Conservation (phyloP, 164 flowering plant genomes). For the Piper longum region DNA sequence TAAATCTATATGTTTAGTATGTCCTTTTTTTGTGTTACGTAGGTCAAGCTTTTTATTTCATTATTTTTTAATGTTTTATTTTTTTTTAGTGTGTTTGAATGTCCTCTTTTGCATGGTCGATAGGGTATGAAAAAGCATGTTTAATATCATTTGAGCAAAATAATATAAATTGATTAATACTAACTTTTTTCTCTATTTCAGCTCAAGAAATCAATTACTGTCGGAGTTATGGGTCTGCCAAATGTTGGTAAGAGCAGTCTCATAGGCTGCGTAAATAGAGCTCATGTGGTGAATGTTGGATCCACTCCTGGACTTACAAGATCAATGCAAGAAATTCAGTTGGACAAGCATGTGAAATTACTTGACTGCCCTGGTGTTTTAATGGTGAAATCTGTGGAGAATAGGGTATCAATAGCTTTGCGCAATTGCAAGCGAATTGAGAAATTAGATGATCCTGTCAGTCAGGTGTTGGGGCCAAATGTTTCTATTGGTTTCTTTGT, state of each 20-base stretch:
- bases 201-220: slow-evolving; percentile 84
- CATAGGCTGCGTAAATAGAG: slow-evolving; percentile 84
- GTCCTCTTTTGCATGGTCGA: too few relatives aligned
- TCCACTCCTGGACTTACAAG: slow-evolving; percentile 94
- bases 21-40: too few relatives aligned
- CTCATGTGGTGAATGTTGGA: slow-evolving; percentile 86
- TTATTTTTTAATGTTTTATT: too few relatives aligned
- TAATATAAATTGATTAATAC: too few relatives aligned
- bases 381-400: slow-evolving; percentile 57
- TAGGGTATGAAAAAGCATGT: too few relatives aligned
- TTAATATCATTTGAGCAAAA: too few relatives aligned
- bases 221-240: slow-evolving; percentile 85
- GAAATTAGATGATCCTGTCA: slow-evolving; percentile 79
- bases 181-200: slow-evolving; percentile 15
- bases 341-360: slow-evolving; percentile 85
- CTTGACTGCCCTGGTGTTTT: slow-evolving; percentile 99
- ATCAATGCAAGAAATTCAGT: slow-evolving; percentile 91
- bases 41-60: too few relatives aligned
- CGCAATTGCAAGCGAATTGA: slow-evolving; percentile 95
- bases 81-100: too few relatives aligned
- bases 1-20: too few relatives aligned
- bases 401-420: slow-evolving; percentile 69
- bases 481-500: too few relatives aligned
- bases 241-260: slow-evolving; percentile 98
- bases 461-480: too few relatives aligned